Conservation (phyloP, 2,329 filamentous ascomycete genomes). For the Harringtonia lauricola region DNA sequence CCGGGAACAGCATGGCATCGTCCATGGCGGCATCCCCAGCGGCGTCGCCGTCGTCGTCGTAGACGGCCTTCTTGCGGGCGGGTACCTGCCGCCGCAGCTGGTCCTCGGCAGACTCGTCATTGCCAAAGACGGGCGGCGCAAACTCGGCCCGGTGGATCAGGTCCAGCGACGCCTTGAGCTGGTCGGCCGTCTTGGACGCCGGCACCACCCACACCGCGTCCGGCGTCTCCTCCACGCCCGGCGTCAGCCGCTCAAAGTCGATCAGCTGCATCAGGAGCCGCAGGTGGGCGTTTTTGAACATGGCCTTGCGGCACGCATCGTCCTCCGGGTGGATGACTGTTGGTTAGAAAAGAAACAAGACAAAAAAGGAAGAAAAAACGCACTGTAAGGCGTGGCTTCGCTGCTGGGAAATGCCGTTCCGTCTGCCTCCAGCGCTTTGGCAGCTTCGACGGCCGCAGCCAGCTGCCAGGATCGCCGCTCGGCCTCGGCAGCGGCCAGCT, state of each 20-base stretch:
- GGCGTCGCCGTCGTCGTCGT: conserved; percentile 23
- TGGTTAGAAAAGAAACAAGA: conserved; percentile 5
- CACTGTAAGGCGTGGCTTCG: conserved; percentile 41
- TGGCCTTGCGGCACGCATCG: conserved; percentile 55
- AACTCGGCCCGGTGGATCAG: conserved; percentile 70
- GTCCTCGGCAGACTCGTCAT: conserved; percentile 62
- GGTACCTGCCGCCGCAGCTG: conserved; percentile 64
- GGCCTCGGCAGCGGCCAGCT: conserved; percentile 54
- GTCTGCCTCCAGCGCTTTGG: conserved; percentile 4
- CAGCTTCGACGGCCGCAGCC: background rate
- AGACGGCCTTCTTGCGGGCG: conserved; percentile 26
- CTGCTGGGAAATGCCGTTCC: conserved; percentile 12
- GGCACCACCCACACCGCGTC: conserved; percentile 75
- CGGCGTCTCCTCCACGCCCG: conserved; percentile 53
- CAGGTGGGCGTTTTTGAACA: conserved; percentile 84
- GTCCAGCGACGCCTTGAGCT: conserved; percentile 58
- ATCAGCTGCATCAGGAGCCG: conserved; percentile 72
- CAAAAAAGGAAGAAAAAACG: conserved; percentile 16
- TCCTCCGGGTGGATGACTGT: conserved; percentile 52
- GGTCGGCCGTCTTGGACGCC: conserved; percentile 47
- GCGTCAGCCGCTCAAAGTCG: conserved; percentile 51
- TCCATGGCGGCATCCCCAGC: conserved; percentile 29
- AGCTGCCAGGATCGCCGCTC: conserved; percentile 71
- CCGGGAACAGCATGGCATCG: conserved; percentile 56
- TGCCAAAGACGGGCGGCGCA: conserved; percentile 65